These are phyloP conservation scores for Xylariales sp. DNA, from an alignment of 2,329 filamentous ascomycete genomes.

Conservation along the genomic window DNA sequence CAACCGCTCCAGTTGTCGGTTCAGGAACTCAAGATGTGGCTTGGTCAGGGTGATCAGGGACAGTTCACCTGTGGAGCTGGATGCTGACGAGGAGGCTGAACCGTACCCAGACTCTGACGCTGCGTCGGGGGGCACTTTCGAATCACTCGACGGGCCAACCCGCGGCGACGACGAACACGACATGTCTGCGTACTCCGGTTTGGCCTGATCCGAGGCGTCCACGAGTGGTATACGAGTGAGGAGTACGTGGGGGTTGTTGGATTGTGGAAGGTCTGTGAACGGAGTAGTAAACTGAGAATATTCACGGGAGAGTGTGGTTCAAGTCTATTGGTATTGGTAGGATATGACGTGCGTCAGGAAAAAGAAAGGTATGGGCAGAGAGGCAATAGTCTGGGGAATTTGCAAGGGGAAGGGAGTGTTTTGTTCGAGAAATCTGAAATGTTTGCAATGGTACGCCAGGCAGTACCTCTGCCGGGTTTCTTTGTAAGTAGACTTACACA, in stretches of 20 bases:
- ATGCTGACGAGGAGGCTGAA: constrained; percentile 54
- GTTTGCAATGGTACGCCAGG: neutral
- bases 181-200: constrained; percentile 33
- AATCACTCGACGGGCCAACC: constrained; percentile 29
- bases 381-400: constrained; percentile 4
- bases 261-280: neutral
- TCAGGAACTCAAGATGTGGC: constrained; percentile 84
- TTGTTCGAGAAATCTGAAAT: constrained; percentile 4
- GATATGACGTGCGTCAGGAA: neutral
- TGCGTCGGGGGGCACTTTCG: constrained; percentile 34
- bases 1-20: constrained; percentile 81
- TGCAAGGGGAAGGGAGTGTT: constrained; percentile 3
- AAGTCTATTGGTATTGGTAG: neutral
- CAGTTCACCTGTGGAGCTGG: constrained; percentile 57
- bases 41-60: constrained; percentile 82
- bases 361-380: neutral
- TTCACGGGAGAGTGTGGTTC: neutral
- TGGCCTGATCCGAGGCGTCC: too few relatives aligned
- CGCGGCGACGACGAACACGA: constrained; percentile 36
- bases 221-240: too few relatives aligned
- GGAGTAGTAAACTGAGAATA: neutral
- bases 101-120: constrained; percentile 81
- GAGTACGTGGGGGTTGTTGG: constrained; percentile 24
- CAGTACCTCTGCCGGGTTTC: too few relatives aligned
- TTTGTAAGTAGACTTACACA: constrained; percentile 9